Percentiles rank a stretch among this genome's conserved stretches.
Conservation (phyloP, 306 rosid genomes). For the Cyclanthera cordifolia region DNA sequence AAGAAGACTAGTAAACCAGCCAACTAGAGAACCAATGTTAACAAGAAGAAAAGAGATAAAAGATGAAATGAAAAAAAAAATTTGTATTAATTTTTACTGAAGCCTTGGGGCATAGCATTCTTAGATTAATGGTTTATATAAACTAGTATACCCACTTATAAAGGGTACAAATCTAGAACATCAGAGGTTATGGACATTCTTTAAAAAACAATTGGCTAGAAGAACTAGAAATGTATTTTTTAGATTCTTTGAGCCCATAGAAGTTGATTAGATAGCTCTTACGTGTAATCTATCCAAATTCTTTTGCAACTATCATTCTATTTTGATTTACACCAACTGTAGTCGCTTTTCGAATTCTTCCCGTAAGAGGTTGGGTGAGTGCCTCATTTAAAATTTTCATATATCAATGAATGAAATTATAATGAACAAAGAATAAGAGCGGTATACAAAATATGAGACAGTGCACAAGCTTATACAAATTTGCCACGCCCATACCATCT, state of each 20-base stretch:
- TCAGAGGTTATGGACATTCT: background rate
- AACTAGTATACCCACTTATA: background rate
- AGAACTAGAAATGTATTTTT: background rate
- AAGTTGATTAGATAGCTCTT: background rate
- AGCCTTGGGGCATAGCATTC: background rate
- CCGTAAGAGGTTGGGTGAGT: conserved; percentile 1
- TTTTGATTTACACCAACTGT: conserved; percentile 1
- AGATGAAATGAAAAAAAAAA: background rate
- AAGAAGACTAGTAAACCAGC: background rate
- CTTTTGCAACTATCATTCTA: background rate
- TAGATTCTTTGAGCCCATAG: background rate
- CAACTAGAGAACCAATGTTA: background rate
- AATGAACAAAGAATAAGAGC: background rate
- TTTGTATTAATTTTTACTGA: background rate
- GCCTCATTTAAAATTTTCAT: background rate
- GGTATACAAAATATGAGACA: background rate
- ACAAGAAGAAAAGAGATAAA: background rate
- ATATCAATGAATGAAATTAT: background rate
- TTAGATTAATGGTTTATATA: background rate
- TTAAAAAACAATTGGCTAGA: background rate
- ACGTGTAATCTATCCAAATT: background rate
- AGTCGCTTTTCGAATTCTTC: background rate
- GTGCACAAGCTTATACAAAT: background rate
- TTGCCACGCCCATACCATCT: background rate
- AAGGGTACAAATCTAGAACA: background rate